Percentiles rank a stretch among this genome's conserved stretches.
phyloP scores from a whole-genome alignment of 495 filamentous ascomycete species.

The Usnea hakonensis region DNA sequence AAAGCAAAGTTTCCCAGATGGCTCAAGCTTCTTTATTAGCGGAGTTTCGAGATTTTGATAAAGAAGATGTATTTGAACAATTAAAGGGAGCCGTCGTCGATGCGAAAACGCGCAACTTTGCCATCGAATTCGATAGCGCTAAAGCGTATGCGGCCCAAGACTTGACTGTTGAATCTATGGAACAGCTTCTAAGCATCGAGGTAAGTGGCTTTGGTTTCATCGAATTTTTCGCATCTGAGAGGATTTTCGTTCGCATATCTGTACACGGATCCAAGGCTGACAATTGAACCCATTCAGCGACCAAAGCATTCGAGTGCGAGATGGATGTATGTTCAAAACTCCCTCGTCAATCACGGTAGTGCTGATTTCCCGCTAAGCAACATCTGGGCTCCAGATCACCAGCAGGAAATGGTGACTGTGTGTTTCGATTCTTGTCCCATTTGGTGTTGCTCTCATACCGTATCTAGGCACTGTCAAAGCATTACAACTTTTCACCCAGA shows the following conservation, averaged over 20 bases:
- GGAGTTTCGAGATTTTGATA: slow-evolving; percentile 47
- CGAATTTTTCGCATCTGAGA: neutral
- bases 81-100: slow-evolving; percentile 33
- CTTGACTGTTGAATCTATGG: slow-evolving; percentile 40
- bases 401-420: slow-evolving; percentile 47
- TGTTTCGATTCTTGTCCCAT: slow-evolving; percentile 1
- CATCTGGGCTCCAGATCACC: slow-evolving; percentile 61
- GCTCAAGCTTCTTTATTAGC: neutral
- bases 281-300: slow-evolving; percentile 26
- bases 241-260: neutral
- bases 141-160: slow-evolving; percentile 56
- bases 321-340: slow-evolving; percentile 53
- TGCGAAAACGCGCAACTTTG: slow-evolving; percentile 52
- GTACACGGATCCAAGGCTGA: slow-evolving; percentile 2
- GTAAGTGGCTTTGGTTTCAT: slow-evolving; percentile 1
- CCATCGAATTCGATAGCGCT: slow-evolving; percentile 62
- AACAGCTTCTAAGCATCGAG: slow-evolving; percentile 25
- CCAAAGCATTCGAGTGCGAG: slow-evolving; percentile 41
- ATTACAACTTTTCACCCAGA: slow-evolving; percentile 62
- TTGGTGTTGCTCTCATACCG: neutral
- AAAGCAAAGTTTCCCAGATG: neutral
- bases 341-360: slow-evolving; percentile 16
- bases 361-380: slow-evolving; percentile 40
- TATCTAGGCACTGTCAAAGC: slow-evolving; percentile 37
- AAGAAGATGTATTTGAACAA: slow-evolving; percentile 36